phyloP scores from a whole-genome alignment of 305 asterid genomes.

The Fraxinus greggii region DNA sequence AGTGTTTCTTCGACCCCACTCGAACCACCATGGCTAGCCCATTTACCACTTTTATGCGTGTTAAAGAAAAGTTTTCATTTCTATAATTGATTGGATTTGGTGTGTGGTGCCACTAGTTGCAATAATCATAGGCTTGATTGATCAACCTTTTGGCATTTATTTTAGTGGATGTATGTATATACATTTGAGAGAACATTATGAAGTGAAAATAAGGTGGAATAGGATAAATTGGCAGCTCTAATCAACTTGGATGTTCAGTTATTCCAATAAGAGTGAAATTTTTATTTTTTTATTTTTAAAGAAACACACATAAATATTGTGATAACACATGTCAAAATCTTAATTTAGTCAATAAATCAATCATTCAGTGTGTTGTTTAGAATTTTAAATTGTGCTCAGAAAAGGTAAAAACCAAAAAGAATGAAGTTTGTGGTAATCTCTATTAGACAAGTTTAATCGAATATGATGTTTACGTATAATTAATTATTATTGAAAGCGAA shows the following conservation, averaged over 20 bases:
- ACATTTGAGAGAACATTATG: neutral
- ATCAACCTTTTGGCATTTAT: neutral
- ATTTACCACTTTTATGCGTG: neutral
- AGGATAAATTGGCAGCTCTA: neutral
- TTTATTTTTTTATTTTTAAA: too few species aligned
- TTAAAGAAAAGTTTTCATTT: neutral
- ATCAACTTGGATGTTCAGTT: neutral
- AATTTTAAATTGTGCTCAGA: neutral
- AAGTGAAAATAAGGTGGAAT: neutral
- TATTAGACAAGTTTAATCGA: neutral
- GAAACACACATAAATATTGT: neutral
- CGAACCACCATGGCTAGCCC: neutral
- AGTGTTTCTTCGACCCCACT: neutral
- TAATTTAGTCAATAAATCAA: neutral
- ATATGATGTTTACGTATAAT: neutral
- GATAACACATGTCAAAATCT: neutral
- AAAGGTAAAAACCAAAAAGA: neutral
- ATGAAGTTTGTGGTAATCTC: neutral
- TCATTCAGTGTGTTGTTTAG: neutral
- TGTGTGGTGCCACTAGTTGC: neutral
- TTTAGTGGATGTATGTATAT: neutral
- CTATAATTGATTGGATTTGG: neutral
- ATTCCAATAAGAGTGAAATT: neutral
- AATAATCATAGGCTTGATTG: neutral
- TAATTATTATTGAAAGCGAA: neutral